Conservation (phyloP, 2,329 filamentous ascomycete genomes). For the Neurospora sp. region DNA sequence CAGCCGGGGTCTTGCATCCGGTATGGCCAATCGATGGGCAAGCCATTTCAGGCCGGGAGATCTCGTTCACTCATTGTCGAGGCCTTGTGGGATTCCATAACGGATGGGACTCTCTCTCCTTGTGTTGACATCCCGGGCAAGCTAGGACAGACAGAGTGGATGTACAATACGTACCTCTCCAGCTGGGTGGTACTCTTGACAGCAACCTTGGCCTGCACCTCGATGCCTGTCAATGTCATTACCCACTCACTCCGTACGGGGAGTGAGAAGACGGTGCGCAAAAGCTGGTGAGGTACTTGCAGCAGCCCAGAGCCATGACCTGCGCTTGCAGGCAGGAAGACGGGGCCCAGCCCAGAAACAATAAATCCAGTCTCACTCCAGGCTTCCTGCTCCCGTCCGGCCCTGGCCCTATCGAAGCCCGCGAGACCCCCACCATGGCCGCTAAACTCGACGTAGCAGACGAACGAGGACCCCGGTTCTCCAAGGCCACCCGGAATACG, state of each 20-base stretch:
- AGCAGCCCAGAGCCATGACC: not conserved
- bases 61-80: slow-evolving; percentile 97
- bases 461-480: not conserved
- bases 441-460: not conserved
- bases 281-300: not conserved
- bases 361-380: not conserved
- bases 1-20: not conserved
- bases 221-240: not conserved
- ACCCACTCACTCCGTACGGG: not conserved
- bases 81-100: not conserved
- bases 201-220: not conserved
- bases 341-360: not conserved
- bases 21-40: not conserved
- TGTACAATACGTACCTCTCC: not conserved
- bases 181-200: not conserved
- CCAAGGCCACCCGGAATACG: not conserved
- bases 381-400: not conserved
- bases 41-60: not conserved
- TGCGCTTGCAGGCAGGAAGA: not conserved
- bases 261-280: not conserved
- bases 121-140: not conserved
- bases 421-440: not conserved
- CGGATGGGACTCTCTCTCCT: not conserved
- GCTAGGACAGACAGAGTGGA: not conserved
- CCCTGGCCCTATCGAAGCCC: not conserved